Evolutionary conservation across 768 basidiomycete species (phyloP).

Genomic region (Hypholoma fasciculare): DNA sequence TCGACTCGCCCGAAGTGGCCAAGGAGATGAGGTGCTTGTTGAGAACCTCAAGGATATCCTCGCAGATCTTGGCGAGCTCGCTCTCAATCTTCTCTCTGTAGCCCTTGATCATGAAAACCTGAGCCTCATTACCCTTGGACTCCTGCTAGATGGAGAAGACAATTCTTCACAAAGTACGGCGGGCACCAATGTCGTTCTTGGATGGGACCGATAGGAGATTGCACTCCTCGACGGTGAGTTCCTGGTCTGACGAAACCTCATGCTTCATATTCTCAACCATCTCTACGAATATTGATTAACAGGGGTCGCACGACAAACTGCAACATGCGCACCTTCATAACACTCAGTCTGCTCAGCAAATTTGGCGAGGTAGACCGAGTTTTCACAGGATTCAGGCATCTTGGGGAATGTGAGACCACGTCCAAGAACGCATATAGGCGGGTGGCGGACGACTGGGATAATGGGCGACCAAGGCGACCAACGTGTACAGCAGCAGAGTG

Average conservation of each 20-base stretch:
- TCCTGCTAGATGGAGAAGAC: conserved; percentile 99
- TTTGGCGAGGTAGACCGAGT: conserved; percentile 99
- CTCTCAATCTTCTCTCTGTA: conserved; percentile 98
- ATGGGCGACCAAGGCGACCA: too few relatives aligned
- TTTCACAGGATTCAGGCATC: conserved; percentile 90
- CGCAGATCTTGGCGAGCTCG: conserved; percentile 97
- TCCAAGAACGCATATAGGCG: conserved; percentile 33
- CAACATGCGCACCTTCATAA: conserved; percentile 75
- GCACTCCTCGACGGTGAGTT: conserved; percentile 97
- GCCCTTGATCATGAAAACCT: conserved; percentile 96
- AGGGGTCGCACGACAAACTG: conserved; percentile 14
- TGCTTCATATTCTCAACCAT: conserved; percentile 99
- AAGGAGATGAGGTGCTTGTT: conserved; percentile 98
- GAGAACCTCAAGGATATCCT: conserved; percentile 96
- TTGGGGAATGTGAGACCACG: conserved; percentile 40
- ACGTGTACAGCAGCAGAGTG: too few relatives aligned
- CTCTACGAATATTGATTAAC: conserved; percentile 43
- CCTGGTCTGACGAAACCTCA: conserved; percentile 96
- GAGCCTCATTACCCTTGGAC: conserved; percentile 94
- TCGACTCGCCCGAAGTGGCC: conserved; percentile 94
- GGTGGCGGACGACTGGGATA: too few relatives aligned
- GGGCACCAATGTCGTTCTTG: conserved; percentile 99
- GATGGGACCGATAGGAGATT: conserved; percentile 97
- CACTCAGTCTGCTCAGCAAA: conserved; percentile 99
- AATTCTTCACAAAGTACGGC: conserved; percentile 97